These are phyloP conservation scores for Hypoxylon sp. DNA, from an alignment of 2,329 filamentous ascomycete species.

Conservation along the genomic window DNA sequence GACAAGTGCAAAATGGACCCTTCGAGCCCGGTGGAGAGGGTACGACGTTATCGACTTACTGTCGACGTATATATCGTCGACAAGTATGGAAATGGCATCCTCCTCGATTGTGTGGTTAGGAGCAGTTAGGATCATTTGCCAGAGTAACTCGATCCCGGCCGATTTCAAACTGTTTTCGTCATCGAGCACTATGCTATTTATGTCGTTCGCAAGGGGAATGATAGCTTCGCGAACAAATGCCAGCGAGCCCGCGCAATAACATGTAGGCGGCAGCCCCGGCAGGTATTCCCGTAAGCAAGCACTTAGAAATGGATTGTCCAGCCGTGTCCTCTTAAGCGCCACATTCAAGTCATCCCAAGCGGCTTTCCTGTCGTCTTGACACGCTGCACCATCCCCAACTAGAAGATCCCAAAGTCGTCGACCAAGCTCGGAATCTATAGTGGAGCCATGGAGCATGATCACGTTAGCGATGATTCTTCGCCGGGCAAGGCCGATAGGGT, in stretches of 20 bases:
- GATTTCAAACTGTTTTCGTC: constrained; percentile 64
- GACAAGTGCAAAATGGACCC: constrained; percentile 76
- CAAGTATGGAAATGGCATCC: constrained; percentile 76
- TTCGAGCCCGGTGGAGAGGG: constrained; percentile 62
- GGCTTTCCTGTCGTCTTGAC: constrained; percentile 69
- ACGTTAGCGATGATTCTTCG: constrained; percentile 69
- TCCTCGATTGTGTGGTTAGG: constrained; percentile 73
- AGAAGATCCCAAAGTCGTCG: constrained; percentile 77
- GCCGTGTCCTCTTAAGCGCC: constrained; percentile 56
- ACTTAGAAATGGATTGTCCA: constrained; percentile 67
- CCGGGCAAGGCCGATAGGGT: constrained; percentile 62
- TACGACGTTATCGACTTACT: constrained; percentile 63
- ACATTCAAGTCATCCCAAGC: constrained; percentile 76
- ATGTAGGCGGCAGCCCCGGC: constrained; percentile 66
- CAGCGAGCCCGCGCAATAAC: constrained; percentile 71
- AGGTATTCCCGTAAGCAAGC: constrained; percentile 68
- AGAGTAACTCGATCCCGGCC: constrained; percentile 77
- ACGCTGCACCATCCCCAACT: constrained; percentile 72
- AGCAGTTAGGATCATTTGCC: constrained; percentile 81
- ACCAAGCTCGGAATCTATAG: constrained; percentile 72
- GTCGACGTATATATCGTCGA: constrained; percentile 76
- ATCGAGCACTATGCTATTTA: constrained; percentile 60
- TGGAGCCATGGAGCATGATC: constrained; percentile 69
- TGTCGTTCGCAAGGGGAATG: constrained; percentile 59
- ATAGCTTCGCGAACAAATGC: constrained; percentile 70